Base-by-base conservation (phyloP, 331 rosid species). In the Cucumis variabilis region DNA sequence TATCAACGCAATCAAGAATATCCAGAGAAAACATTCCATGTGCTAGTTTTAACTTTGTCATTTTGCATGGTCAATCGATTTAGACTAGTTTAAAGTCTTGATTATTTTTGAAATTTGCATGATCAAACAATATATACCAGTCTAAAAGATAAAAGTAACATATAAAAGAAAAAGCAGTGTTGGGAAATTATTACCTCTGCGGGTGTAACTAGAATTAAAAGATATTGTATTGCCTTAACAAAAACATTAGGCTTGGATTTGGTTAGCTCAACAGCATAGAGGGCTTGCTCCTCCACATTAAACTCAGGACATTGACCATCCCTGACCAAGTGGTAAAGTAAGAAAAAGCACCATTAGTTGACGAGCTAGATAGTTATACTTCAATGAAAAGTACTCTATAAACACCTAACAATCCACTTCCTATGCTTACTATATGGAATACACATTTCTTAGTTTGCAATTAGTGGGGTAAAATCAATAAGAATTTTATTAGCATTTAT, bases 231-330 rank as follows among this genome's bases (percentile, higher is more conserved):
- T 28, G 99, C 99, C 90, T 97, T 98, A 89, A 97, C 92, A 89
- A 97, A 97, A 91, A 95, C 98, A 83, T 98, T 98, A 48, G 95
- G 90, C 90, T 92, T 97, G 86, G 99, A 91, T 89, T 92, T 97
- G 81, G 98, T 94, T 84, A 97, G 98, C 74, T 98, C 96, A 82
- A 97, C 98, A 72, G 96, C 99, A 93, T 98, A 97, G 78, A 97
- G 94, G 89, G 98, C 99, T 93, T 96, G 98, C 90, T 97, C 98
- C 93, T 97, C 98, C 82, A 94, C 98, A 65, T 96, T 91, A 90
- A 88, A 97, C 90, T 97, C 98, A 24, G 98, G 98, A 92, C 98
- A 97, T 70, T 94, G 98, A 51, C 98, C 98, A 94, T 97, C 99
- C 96, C 99, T 97, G 85, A 84, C 78, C 87, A 93, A 85, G 86